Evolutionary conservation across 805 yeast species (phyloP).

Genomic region (Lachancea meyersii): DNA sequence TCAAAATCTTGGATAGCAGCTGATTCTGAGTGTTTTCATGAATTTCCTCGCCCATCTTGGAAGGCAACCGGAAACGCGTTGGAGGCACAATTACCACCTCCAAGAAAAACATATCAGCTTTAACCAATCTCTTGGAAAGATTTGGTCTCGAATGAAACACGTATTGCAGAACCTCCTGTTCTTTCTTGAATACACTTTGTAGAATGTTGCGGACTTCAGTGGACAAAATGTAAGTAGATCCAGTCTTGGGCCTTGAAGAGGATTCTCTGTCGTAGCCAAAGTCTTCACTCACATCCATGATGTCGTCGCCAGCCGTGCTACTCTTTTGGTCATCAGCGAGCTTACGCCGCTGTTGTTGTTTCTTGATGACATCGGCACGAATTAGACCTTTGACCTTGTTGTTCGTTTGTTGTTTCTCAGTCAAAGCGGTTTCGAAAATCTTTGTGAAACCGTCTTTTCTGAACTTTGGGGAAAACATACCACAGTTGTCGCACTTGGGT

Average conservation of each 20-base stretch:
- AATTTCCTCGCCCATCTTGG: slow-evolving; percentile 91
- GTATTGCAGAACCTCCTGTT: slow-evolving; percentile 58
- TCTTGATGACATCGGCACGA: slow-evolving; percentile 64
- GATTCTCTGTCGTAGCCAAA: slow-evolving; percentile 39
- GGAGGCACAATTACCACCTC: slow-evolving; percentile 91
- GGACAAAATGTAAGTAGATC: slow-evolving; percentile 80
- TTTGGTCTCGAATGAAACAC: slow-evolving; percentile 80
- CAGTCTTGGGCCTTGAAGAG: slow-evolving; percentile 53
- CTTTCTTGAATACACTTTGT: slow-evolving; percentile 67
- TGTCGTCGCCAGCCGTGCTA: slow-evolving; percentile 12
- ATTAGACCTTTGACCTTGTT: slow-evolving; percentile 76
- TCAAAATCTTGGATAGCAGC: slow-evolving; percentile 69
- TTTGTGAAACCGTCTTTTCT: slow-evolving; percentile 93
- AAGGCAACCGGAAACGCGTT: slow-evolving; percentile 93
- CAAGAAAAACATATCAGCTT: slow-evolving; percentile 83
- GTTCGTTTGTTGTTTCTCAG: slow-evolving; percentile 72
- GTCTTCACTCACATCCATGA: slow-evolving; percentile 27
- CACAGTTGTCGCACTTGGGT: slow-evolving; percentile 92
- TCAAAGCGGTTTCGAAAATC: slow-evolving; percentile 80
- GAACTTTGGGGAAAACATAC: slow-evolving; percentile 88
- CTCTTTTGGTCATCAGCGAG: slow-evolving; percentile 19
- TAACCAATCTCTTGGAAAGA: slow-evolving; percentile 37
- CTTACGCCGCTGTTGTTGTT: slow-evolving; percentile 27
- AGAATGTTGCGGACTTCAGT: slow-evolving; percentile 80
- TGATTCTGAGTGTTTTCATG: slow-evolving; percentile 95